A percentile compares a stretch with the other conserved stretches of the same genome.
Evolutionary conservation across 176 grass and related monocot species (phyloP).

Genomic region (Hyparrhenia diplandra): DNA sequence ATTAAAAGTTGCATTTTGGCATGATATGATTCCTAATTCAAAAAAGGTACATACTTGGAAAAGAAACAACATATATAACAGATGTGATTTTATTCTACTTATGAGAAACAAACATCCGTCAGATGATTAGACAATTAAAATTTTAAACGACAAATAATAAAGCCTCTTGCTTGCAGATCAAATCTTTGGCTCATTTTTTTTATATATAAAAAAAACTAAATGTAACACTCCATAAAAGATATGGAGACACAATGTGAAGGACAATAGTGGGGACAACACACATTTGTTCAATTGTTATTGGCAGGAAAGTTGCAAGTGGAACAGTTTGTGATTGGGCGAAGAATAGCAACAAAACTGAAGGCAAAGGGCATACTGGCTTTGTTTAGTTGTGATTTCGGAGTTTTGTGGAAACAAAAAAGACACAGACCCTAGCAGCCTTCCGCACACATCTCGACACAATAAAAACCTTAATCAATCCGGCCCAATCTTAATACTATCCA

Average conservation of each 20-base stretch:
- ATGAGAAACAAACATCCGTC: not conserved
- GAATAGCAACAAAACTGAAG: slow-evolving; percentile 8
- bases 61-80: not conserved
- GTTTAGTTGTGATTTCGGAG: slow-evolving; percentile 50
- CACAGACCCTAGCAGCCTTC: slow-evolving; percentile 38
- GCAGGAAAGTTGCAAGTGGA: not conserved
- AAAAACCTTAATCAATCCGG: slow-evolving; percentile 53
- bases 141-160: not conserved
- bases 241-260: not conserved
- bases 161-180: not conserved
- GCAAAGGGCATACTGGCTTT: slow-evolving; percentile 11
- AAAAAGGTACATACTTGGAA: not conserved
- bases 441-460: not conserved
- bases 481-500: slow-evolving; percentile 31
- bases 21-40: not conserved
- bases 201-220: not conserved
- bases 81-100: not conserved
- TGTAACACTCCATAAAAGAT: not conserved
- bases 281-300: not conserved
- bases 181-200: not conserved
- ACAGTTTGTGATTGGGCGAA: not conserved
- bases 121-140: not conserved
- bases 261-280: not conserved
- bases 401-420: slow-evolving; percentile 39
- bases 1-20: not conserved